Percentiles rank a stretch among this genome's conserved stretches.
Conservation (phyloP, 352 stramenopile genomes). For the Globisporangium heterothallicum region DNA sequence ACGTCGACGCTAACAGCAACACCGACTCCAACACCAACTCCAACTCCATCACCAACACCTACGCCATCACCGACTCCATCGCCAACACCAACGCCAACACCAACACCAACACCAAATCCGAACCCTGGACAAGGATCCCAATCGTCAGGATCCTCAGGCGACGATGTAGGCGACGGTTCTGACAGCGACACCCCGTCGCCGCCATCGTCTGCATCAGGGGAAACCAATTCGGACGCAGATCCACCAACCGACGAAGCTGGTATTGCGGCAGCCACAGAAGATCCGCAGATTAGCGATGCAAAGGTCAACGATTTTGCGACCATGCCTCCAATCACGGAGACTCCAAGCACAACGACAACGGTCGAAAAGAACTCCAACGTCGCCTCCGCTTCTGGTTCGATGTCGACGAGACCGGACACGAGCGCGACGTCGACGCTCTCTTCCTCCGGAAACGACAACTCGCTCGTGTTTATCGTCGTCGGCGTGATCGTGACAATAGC, state of each 20-base stretch:
- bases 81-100: background rate
- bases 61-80: background rate
- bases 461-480: slow-evolving; percentile 16
- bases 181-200: background rate
- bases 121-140: slow-evolving; percentile 7
- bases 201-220: background rate
- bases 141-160: slow-evolving; percentile 6
- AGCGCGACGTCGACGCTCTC: slow-evolving; percentile 1
- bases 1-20: background rate
- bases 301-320: slow-evolving; percentile 19
- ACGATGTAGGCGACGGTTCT: background rate
- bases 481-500: slow-evolving; percentile 5
- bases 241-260: background rate
- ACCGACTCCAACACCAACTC: background rate
- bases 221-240: background rate
- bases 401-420: slow-evolving; percentile 5
- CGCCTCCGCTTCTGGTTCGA: background rate
- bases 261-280: background rate
- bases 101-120: slow-evolving; percentile 1
- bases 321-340: slow-evolving; percentile 9
- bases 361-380: background rate
- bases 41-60: background rate
- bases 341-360: slow-evolving; percentile 2
- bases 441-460: slow-evolving; percentile 8
- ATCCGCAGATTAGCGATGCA: background rate